Evolutionary conservation across 768 basidiomycete genomes (phyloP).

Genomic region (Epithele typhae): DNA sequence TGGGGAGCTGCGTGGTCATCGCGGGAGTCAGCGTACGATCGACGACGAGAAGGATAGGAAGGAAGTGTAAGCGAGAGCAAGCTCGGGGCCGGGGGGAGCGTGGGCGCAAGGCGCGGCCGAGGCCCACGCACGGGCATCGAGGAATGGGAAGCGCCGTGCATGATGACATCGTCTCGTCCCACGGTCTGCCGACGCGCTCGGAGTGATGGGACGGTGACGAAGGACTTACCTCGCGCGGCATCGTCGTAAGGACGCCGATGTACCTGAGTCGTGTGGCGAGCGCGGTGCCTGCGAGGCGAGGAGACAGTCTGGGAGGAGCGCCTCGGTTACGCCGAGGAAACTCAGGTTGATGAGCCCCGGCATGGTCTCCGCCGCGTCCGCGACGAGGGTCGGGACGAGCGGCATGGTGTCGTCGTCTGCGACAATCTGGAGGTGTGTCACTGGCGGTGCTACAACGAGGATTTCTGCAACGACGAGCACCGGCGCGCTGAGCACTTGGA

Average conservation of each 20-base stretch:
- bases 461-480: conserved; percentile 39
- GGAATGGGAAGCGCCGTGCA: no score
- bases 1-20: conserved; percentile 24
- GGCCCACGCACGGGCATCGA: no score
- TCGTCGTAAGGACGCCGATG: conserved; percentile 35
- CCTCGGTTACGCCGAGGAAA: conserved; percentile 33
- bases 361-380: conserved; percentile 27
- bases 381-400: conserved; percentile 27
- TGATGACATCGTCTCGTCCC: no score
- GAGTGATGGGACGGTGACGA: no score
- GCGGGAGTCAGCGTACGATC: conserved; percentile 19
- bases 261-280: conserved; percentile 32
- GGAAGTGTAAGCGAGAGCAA: no score
- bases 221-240: conserved; percentile 29
- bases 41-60: conserved; percentile 1
- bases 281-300: conserved; percentile 30
- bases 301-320: conserved; percentile 25
- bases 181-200: no score
- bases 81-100: no score
- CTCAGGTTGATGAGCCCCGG: conserved; percentile 33
- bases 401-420: conserved; percentile 33
- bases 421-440: conserved; percentile 46
- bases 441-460: conserved; percentile 30
- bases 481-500: conserved; percentile 43
- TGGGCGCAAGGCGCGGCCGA: no score